phyloP scores from a whole-genome alignment of 768 basidiomycete species.

The Mrakia hoshinonis region DNA sequence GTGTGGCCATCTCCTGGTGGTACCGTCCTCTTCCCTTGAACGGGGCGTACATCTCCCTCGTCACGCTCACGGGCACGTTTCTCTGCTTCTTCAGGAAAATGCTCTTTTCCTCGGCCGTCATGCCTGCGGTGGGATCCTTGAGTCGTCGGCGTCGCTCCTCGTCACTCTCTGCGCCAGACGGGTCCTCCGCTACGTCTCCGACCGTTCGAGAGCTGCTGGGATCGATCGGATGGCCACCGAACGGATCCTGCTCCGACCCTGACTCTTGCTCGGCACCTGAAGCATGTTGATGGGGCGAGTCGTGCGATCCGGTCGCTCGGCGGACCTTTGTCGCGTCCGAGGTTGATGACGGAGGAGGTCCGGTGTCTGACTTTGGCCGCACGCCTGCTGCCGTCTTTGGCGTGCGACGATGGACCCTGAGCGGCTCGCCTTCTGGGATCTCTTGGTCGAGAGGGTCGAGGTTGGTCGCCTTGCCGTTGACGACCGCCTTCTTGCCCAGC shows the following conservation, averaged over 20 bases:
- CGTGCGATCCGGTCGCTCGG: too few relatives aligned
- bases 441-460: neutral
- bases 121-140: slow-evolving; percentile 9
- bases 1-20: slow-evolving; percentile 30
- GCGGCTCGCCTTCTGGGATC: neutral
- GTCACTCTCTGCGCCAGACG: neutral
- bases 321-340: too few relatives aligned
- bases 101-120: slow-evolving; percentile 33
- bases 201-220: too few relatives aligned
- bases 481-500: slow-evolving; percentile 1
- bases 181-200: neutral
- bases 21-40: slow-evolving; percentile 39
- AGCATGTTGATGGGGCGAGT: neutral
- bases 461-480: neutral
- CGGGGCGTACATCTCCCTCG: slow-evolving; percentile 32
- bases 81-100: slow-evolving; percentile 30
- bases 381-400: neutral
- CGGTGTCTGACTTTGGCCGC: too few relatives aligned
- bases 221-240: too few relatives aligned
- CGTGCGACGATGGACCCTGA: neutral
- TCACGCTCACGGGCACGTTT: slow-evolving; percentile 32
- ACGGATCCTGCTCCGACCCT: too few relatives aligned
- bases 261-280: too few relatives aligned
- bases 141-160: neutral
- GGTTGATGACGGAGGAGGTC: too few relatives aligned